Percentiles rank a stretch among this genome's conserved stretches.
Evolutionary conservation across 2,329 filamentous ascomycete species (phyloP).

Genomic region (Knufia petricola): DNA sequence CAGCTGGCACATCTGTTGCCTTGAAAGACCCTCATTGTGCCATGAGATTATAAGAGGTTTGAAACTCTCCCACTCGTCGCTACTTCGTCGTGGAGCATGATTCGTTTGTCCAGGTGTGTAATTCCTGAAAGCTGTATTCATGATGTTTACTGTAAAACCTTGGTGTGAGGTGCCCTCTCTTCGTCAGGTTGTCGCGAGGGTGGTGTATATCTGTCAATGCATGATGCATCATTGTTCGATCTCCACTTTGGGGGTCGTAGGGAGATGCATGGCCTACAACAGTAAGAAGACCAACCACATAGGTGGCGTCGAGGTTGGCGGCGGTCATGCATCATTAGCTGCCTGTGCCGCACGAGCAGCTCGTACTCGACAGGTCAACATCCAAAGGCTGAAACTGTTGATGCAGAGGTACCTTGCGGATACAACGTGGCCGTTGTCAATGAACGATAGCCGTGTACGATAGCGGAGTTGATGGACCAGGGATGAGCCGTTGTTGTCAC

Average conservation of each 20-base stretch:
- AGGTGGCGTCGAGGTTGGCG: not conserved
- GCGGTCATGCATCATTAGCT: not conserved
- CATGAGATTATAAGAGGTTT: not conserved
- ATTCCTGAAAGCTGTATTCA: not conserved
- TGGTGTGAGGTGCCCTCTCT: not conserved
- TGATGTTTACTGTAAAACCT: not conserved
- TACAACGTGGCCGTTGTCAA: not conserved
- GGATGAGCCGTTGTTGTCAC: not conserved
- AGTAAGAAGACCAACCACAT: not conserved
- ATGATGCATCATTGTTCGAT: not conserved
- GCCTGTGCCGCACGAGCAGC: not conserved
- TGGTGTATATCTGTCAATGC: not conserved
- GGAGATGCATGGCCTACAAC: not conserved
- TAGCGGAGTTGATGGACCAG: not conserved
- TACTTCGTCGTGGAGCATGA: not conserved
- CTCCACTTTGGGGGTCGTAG: not conserved
- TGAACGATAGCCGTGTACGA: not conserved
- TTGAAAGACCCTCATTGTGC: slow-evolving; percentile 1
- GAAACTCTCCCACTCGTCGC: not conserved
- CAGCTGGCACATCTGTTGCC: not conserved
- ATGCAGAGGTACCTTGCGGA: not conserved
- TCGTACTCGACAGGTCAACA: not conserved
- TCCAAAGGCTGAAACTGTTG: not conserved
- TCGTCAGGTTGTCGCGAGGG: not conserved
- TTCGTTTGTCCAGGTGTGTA: not conserved